Conservation (phyloP, 495 filamentous ascomycete genomes). For the Penicillium steckii region DNA sequence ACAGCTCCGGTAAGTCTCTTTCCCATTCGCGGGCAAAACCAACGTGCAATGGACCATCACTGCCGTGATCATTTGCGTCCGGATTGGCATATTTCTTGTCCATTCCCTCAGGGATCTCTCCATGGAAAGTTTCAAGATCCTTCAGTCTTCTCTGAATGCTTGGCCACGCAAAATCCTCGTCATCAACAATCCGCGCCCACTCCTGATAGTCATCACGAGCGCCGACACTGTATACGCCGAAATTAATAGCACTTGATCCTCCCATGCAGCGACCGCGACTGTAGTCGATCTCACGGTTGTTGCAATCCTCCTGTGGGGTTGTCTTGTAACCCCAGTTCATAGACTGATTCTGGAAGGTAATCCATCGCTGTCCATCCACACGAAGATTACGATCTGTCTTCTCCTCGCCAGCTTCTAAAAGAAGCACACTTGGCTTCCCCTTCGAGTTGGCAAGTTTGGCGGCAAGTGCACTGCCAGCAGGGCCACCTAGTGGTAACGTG, state of each 20-base stretch:
- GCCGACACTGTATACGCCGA: conserved; percentile 53
- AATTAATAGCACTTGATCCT: conserved; percentile 60
- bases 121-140: conserved; percentile 50
- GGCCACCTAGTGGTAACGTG: conserved; percentile 37
- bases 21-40: conserved; percentile 44
- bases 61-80: conserved; percentile 41
- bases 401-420: conserved; percentile 52
- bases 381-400: conserved; percentile 45
- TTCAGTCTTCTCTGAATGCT: conserved; percentile 42
- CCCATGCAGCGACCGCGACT: conserved; percentile 57
- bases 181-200: conserved; percentile 36
- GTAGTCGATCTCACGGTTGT: conserved; percentile 48
- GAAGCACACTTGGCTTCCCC: conserved; percentile 44
- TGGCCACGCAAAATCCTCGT: conserved; percentile 45
- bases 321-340: conserved; percentile 60
- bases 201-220: conserved; percentile 56
- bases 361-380: conserved; percentile 48
- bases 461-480: conserved; percentile 48
- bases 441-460: conserved; percentile 40
- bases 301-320: conserved; percentile 45
- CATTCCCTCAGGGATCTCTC: conserved; percentile 34
- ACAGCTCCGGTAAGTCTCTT: conserved; percentile 39
- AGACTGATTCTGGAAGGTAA: conserved; percentile 40
- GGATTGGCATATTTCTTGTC: conserved; percentile 30
- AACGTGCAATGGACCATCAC: conserved; percentile 44